Evolutionary conservation across 257 asterid genomes (phyloP).

Genomic region (Verbena officinalis): DNA sequence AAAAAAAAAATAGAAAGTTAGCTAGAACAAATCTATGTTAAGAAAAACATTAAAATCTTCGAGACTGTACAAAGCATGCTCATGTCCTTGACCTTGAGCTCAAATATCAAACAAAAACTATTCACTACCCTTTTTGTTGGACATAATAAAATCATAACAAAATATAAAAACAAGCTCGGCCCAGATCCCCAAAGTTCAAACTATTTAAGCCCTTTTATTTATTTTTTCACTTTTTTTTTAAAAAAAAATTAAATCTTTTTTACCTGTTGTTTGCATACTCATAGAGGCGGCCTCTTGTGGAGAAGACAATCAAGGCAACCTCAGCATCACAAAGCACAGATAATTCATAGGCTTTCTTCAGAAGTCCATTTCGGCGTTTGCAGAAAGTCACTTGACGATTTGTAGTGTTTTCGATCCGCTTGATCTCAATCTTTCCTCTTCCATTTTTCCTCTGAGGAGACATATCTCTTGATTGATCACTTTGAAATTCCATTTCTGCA

Average conservation of each 20-base stretch:
- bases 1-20: conserved; percentile 30
- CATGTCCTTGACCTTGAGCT: conserved; percentile 24
- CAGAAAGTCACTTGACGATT: conserved; percentile 98
- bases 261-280: conserved; percentile 95
- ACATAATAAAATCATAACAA: conserved; percentile 16
- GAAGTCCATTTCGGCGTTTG: conserved; percentile 85
- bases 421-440: conserved; percentile 91
- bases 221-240: too few species aligned
- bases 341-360: conserved; percentile 87
- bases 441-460: conserved; percentile 70
- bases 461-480: conserved; percentile 66
- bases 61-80: conserved; percentile 35
- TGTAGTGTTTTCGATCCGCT: conserved; percentile 94
- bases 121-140: conserved; percentile 22
- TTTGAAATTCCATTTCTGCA: conserved; percentile 57
- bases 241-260: neutral
- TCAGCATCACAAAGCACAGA: conserved; percentile 98
- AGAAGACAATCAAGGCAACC: conserved; percentile 88
- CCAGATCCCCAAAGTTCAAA: conserved; percentile 22
- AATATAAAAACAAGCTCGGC: neutral
- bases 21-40: conserved; percentile 41
- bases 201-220: neutral
- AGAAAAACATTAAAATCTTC: conserved; percentile 21
- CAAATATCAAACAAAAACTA: conserved; percentile 28
- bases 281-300: conserved; percentile 89